Evolutionary conservation across 2,329 filamentous ascomycete species (phyloP), one percentile per base, ranked within the genome.

Genomic region (Paraconiothyrium brasiliense): DNA sequence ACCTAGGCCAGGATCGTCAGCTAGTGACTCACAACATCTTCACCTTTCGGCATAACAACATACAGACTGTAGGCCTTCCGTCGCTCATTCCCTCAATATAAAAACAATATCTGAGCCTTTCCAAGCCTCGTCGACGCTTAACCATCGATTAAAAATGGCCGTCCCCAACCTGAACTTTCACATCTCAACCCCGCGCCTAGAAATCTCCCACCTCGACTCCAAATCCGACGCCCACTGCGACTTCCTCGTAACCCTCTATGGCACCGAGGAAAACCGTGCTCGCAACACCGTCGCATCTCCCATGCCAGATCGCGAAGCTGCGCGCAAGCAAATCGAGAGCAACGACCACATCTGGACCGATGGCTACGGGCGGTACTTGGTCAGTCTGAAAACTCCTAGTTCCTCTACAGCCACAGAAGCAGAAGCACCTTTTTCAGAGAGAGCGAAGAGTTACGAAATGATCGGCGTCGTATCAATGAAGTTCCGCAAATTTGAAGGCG

Each of bases 161-260:
- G 22, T 62, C 2, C 65, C 70, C 58, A 60, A 62, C 14, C 27
- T 30, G 27, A 62, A 60, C 41, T 73, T 72, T 61, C 48, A 63
- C 57, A 68, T 76, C 57, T 46, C 57, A 13, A 71, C 71, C 16
- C 65, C 70, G 10, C 68, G 72, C 10, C 71, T 76, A 16, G 60
- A 60, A 49, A 57, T 75, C 46, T 67, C 67, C 11, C 59, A 70
- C 57, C 61, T 70, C 37, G 54, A 61, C 4, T 58, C 71, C 32
- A 20, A 37, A 37, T 37, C 58, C 20, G 64, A 71, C 58, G 32
- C 57, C 1, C 71, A 75, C 57, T 72, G 69, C 58, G 72, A 71
- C 62, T 71, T 76, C 63, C 43, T 75, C 24, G 65, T 74, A 44
- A 49, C 57, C 9, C 67, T 76, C 13, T 68, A 69, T 62, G 73